Evolutionary conservation across 2,329 filamentous ascomycete genomes (phyloP).

Genomic region (Lecanoromycetidae sp.): DNA sequence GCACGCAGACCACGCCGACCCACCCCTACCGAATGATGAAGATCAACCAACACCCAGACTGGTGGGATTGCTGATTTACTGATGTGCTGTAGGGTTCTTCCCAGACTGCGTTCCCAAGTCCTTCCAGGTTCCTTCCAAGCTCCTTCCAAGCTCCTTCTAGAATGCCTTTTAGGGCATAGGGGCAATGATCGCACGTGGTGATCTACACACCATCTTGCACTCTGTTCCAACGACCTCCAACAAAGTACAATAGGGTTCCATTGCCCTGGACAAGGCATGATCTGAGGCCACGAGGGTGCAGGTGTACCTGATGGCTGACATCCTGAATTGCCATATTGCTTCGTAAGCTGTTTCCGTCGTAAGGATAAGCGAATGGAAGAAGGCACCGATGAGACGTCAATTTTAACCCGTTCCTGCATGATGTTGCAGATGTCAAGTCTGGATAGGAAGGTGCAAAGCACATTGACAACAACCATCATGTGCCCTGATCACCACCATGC

Average conservation of each 20-base stretch:
- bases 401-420: too few relatives aligned
- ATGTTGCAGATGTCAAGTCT: not conserved
- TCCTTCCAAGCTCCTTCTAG: not conserved
- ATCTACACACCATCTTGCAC: constrained; percentile 6
- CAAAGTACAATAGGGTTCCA: not conserved
- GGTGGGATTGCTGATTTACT: not conserved
- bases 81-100: too few relatives aligned
- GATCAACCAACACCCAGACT: not conserved
- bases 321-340: not conserved
- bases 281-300: not conserved
- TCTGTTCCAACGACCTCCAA: constrained; percentile 1
- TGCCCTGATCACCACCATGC: not conserved
- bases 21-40: too few relatives aligned
- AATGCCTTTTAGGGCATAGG: not conserved
- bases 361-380: not conserved
- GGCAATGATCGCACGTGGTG: constrained; percentile 6
- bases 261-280: not conserved
- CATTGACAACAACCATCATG: not conserved
- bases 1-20: too few relatives aligned
- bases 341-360: not conserved
- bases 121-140: not conserved
- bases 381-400: not conserved
- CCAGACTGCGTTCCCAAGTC: not conserved
- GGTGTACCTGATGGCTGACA: too few relatives aligned
- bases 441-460: not conserved